A percentile compares a stretch with the other conserved stretches of the same genome.
Evolutionary conservation across 306 rosid genomes (phyloP).

Genomic region (Betula pendula): DNA sequence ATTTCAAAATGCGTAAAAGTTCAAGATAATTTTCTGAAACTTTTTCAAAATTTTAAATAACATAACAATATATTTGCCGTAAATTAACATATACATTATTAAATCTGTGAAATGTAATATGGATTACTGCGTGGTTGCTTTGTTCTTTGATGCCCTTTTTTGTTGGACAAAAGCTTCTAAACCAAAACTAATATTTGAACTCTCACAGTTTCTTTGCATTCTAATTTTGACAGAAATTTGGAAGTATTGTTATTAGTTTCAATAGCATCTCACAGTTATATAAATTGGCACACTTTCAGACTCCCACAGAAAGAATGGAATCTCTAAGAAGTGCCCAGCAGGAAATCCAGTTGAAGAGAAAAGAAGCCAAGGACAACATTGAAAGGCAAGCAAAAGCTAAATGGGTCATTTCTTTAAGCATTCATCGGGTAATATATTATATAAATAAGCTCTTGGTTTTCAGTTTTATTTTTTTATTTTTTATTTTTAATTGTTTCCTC

Average conservation of each 20-base stretch:
- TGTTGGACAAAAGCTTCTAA: background rate
- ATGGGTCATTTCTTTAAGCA: conserved; percentile 67
- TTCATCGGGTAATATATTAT: conserved; percentile 43
- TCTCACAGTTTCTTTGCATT: background rate
- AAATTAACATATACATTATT: too few species aligned
- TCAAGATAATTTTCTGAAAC: too few species aligned
- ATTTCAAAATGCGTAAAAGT: too few species aligned
- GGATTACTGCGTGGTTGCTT: background rate
- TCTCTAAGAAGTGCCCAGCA: conserved; percentile 34
- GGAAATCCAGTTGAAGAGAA: conserved; percentile 42
- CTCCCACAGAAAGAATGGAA: conserved; percentile 44
- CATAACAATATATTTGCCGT: too few species aligned
- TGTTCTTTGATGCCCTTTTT: background rate
- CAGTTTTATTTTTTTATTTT: too few species aligned
- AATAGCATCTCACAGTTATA: background rate
- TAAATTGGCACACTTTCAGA: conserved; percentile 34
- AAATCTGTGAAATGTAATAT: too few species aligned
- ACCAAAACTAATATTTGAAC: background rate
- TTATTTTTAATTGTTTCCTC: too few species aligned
- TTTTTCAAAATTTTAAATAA: too few species aligned
- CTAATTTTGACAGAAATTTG: background rate
- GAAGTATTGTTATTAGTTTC: background rate
- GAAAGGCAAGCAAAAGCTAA: conserved; percentile 64
- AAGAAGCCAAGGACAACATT: conserved; percentile 49
- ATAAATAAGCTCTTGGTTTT: background rate